Conservation (phyloP, 495 filamentous ascomycete species). For the Pyrenopolyporus hunteri region DNA sequence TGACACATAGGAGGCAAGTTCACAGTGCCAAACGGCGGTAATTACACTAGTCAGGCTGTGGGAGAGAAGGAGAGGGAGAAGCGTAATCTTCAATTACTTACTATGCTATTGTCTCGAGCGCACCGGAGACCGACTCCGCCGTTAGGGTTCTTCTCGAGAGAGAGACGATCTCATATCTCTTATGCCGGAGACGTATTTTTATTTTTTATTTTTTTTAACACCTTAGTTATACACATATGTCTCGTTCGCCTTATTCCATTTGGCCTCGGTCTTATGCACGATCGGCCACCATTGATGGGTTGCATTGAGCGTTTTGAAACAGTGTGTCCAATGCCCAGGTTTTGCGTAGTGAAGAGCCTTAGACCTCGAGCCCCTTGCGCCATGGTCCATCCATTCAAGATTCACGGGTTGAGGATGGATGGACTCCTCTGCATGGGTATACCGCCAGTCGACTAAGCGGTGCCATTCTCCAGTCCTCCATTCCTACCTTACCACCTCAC, state of each 20-base stretch:
- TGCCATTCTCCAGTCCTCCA: conserved; percentile 21
- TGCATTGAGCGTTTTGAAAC: conserved; percentile 41
- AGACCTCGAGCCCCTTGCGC: conserved; percentile 40
- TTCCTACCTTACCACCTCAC: conserved; percentile 29
- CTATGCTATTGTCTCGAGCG: not conserved
- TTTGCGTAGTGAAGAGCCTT: conserved; percentile 14
- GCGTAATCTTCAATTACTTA: conserved; percentile 3
- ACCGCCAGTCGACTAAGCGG: conserved; percentile 28
- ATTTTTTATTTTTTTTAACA: conserved; percentile 1
- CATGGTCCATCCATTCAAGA: conserved; percentile 26
- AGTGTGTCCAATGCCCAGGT: conserved; percentile 27
- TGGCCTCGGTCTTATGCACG: conserved; percentile 22
- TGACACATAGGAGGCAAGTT: conserved; percentile 15
- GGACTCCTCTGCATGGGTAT: conserved; percentile 27
- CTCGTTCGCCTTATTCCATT: conserved; percentile 1
- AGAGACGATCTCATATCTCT: conserved; percentile 30
- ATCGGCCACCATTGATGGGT: conserved; percentile 29
- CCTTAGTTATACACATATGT: not conserved
- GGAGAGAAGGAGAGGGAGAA: not conserved
- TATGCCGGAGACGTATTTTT: conserved; percentile 16
- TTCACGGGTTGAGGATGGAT: conserved; percentile 23
- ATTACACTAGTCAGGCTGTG: conserved; percentile 1
- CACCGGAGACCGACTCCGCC: not conserved
- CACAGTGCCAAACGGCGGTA: conserved; percentile 26
- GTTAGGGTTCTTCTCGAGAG: conserved; percentile 3